Conservation (phyloP, 345 rosid genomes). For the Noccaea caerulescens region DNA sequence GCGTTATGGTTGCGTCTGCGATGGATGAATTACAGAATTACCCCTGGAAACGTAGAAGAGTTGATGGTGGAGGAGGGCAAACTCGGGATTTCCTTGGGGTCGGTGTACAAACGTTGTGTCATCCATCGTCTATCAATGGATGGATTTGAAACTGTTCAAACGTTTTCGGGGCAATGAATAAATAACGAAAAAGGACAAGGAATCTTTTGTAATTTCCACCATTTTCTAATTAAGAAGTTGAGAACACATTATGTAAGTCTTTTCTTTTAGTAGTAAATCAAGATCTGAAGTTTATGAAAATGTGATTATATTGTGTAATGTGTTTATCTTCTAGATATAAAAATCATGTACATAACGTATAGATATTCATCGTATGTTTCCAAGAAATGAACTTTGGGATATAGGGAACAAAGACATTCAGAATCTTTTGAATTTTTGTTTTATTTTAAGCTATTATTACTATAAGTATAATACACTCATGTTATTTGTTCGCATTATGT, state of each 20-base stretch:
- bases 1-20: conserved; percentile 44
- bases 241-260: conserved; percentile 22
- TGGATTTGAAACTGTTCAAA: conserved; percentile 57
- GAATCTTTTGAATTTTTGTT: not conserved
- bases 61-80: conserved; percentile 66
- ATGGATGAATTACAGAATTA: conserved; percentile 56
- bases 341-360: conserved; percentile 1
- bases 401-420: not conserved
- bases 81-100: conserved; percentile 96
- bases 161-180: not conserved
- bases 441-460: not conserved
- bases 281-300: not conserved
- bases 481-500: not conserved
- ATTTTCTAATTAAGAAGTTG: conserved; percentile 10
- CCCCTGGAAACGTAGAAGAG: conserved; percentile 58
- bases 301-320: conserved; percentile 3
- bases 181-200: conserved; percentile 32
- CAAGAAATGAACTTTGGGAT: conserved; percentile 2
- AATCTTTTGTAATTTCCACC: conserved; percentile 41
- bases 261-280: conserved; percentile 34
- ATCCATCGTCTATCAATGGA: conserved; percentile 51
- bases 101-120: conserved; percentile 64
- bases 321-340: conserved; percentile 7
- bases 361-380: not conserved
- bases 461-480: not conserved